A percentile compares a stretch with the other conserved stretches of the same genome.
Conservation (phyloP, 192 early-diverging fungal genomes). For the Geranomyces michiganensis region DNA sequence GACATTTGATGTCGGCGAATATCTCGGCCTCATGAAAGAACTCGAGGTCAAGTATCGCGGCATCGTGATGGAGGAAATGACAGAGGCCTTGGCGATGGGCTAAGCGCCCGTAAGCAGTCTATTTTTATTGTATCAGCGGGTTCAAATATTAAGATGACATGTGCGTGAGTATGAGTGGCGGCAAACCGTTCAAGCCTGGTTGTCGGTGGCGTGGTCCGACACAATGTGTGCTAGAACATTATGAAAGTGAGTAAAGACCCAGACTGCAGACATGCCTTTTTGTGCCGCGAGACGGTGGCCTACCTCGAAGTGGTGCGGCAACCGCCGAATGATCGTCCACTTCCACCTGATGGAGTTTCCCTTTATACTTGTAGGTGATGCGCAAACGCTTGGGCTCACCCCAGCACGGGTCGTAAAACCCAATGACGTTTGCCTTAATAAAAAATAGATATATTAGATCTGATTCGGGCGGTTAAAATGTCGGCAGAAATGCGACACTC, state of each 20-base stretch:
- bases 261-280: too few relatives aligned
- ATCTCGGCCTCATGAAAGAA: constrained; percentile 44
- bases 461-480: background rate
- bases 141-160: too few relatives aligned
- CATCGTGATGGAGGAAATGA: constrained; percentile 39
- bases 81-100: background rate
- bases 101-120: too few relatives aligned
- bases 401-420: constrained; percentile 95
- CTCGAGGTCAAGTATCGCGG: constrained; percentile 43
- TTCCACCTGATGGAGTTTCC: constrained; percentile 75
- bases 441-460: background rate
- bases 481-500: too few relatives aligned
- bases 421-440: constrained; percentile 75
- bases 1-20: constrained; percentile 29
- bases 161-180: too few relatives aligned
- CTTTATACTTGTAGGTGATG: constrained; percentile 84
- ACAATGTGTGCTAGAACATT: constrained; percentile 5
- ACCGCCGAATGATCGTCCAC: constrained; percentile 79
- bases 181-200: too few relatives aligned
- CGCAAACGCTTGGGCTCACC: constrained; percentile 81
- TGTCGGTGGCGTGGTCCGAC: background rate
- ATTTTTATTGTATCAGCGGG: too few relatives aligned
- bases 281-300: background rate
- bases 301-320: constrained; percentile 76
- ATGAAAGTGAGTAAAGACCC: background rate